Percentiles rank a stretch among this genome's conserved stretches.
These are phyloP conservation scores for Bipolaris sorokiniana DNA, from an alignment of 2,329 filamentous ascomycete genomes.

Conservation along the genomic window DNA sequence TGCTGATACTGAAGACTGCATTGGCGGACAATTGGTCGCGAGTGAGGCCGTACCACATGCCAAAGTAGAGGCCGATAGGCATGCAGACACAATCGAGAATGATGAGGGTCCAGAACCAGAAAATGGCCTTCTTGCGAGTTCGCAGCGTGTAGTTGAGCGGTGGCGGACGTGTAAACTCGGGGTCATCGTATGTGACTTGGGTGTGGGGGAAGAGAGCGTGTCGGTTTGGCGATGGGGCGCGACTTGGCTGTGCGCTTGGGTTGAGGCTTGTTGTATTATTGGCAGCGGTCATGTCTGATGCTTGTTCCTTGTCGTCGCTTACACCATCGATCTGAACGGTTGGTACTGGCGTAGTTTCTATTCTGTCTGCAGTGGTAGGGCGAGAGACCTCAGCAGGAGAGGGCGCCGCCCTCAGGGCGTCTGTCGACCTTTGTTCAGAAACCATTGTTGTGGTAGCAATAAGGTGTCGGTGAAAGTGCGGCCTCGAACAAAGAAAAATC, in stretches of 20 bases:
- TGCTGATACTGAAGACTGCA: constrained; percentile 61
- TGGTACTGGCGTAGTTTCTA: constrained; percentile 28
- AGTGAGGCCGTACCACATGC: constrained; percentile 63
- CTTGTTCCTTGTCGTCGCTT: constrained; percentile 23
- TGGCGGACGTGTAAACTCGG: constrained; percentile 54
- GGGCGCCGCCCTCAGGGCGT: constrained; percentile 36
- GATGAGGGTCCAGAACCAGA: constrained; percentile 65
- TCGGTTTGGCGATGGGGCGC: constrained; percentile 38
- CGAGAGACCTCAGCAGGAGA: constrained; percentile 16
- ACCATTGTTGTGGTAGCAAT: constrained; percentile 29
- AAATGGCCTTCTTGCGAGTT: constrained; percentile 61
- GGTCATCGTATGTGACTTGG: constrained; percentile 50
- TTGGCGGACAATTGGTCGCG: constrained; percentile 55
- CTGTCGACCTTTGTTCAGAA: constrained; percentile 37
- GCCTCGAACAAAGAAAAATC: constrained; percentile 1
- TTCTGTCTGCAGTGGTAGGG: constrained; percentile 16
- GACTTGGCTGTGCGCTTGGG: constrained; percentile 30
- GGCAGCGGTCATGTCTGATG: constrained; percentile 18
- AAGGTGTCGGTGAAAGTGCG: neutral
- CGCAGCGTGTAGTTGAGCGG: constrained; percentile 63
- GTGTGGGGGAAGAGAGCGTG: constrained; percentile 50
- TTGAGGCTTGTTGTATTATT: constrained; percentile 17
- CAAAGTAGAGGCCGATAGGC: constrained; percentile 66
- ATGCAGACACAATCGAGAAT: constrained; percentile 64
- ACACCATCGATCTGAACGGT: constrained; percentile 27